Evolutionary conservation across 352 stramenopile genomes (phyloP).

Genomic region (Globisporangium radiosum): DNA sequence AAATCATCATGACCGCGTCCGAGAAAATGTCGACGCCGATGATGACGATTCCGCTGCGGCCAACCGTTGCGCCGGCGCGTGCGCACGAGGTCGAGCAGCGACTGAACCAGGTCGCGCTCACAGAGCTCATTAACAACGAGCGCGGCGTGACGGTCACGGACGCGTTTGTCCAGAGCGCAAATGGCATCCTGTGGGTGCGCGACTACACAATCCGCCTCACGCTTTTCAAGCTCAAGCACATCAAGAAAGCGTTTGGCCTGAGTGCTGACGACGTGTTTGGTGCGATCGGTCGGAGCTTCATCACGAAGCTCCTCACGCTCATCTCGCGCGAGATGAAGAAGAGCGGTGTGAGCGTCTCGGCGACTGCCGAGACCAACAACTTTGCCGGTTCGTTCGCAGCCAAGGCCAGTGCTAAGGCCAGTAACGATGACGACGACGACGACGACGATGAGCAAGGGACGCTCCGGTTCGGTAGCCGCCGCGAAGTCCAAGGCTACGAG

Average conservation of each 20-base stretch:
- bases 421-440: constrained; percentile 71
- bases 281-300: constrained; percentile 85
- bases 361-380: constrained; percentile 39
- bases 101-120: constrained; percentile 92
- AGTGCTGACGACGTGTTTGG: constrained; percentile 90
- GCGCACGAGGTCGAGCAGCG: constrained; percentile 80
- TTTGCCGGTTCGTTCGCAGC: constrained; percentile 13
- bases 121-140: constrained; percentile 90
- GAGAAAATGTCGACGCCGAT: constrained; percentile 96
- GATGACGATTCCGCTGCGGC: constrained; percentile 95
- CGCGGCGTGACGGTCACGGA: constrained; percentile 91
- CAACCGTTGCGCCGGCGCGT: constrained; percentile 34
- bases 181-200: constrained; percentile 91
- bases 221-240: constrained; percentile 92
- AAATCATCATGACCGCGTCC: constrained; percentile 99
- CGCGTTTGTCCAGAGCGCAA: constrained; percentile 84
- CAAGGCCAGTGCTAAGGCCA: constrained; percentile 37
- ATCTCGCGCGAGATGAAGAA: constrained; percentile 95
- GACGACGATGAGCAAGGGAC: constrained; percentile 86
- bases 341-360: constrained; percentile 57
- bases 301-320: constrained; percentile 90
- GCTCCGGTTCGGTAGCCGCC: constrained; percentile 69
- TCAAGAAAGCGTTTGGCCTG: constrained; percentile 94
- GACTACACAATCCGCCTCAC: constrained; percentile 96
- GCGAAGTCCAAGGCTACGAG: constrained; percentile 84